Evolutionary conservation across 352 stramenopile species (phyloP).

Genomic region (Globisporangium heterothallicum): DNA sequence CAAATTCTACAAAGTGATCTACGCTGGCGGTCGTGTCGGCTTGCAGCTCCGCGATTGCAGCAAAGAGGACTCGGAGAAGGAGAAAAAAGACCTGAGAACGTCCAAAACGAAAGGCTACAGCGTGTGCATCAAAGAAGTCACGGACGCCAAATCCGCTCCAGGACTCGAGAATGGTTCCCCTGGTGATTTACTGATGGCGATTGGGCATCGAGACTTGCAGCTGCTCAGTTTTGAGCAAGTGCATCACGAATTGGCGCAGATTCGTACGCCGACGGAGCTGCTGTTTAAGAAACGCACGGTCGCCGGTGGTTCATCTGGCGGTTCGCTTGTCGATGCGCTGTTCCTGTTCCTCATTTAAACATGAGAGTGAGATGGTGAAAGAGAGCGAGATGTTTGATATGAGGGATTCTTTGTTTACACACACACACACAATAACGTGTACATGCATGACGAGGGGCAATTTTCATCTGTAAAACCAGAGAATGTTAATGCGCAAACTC

Average conservation of each 20-base stretch:
- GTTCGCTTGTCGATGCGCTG: conserved; percentile 55
- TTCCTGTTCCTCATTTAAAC: conserved; percentile 48
- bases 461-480: too few relatives aligned
- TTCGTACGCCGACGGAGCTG: conserved; percentile 41
- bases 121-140: conserved; percentile 51
- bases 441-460: too few relatives aligned
- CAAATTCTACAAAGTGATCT: conserved; percentile 66
- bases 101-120: conserved; percentile 66
- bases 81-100: conserved; percentile 42
- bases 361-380: not conserved
- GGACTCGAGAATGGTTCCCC: conserved; percentile 45
- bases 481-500: too few relatives aligned
- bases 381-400: too few relatives aligned
- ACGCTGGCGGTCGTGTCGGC: conserved; percentile 41
- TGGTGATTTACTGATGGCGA: conserved; percentile 69
- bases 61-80: conserved; percentile 31
- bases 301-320: conserved; percentile 20
- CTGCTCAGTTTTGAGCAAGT: conserved; percentile 59
- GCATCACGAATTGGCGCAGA: conserved; percentile 32
- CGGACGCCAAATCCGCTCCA: conserved; percentile 32
- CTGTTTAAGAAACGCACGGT: conserved; percentile 62
- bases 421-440: too few relatives aligned
- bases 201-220: conserved; percentile 58
- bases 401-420: too few relatives aligned
- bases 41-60: conserved; percentile 44